phyloP scores from a whole-genome alignment of 345 rosid genomes.

The Linum usitatissimum region DNA sequence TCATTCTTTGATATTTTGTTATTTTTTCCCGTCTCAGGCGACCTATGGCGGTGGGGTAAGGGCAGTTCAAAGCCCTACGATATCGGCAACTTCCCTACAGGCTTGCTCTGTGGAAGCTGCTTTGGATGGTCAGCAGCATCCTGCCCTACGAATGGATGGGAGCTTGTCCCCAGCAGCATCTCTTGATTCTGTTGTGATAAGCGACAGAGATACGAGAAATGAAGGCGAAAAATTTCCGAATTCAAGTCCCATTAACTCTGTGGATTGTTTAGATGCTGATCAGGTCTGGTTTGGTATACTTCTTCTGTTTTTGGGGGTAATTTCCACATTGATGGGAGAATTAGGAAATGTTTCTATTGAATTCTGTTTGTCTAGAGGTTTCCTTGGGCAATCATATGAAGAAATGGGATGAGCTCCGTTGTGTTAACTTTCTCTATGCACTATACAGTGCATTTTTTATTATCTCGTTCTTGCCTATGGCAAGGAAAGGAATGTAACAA shows the following conservation, averaged over 20 bases:
- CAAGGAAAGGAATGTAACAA: too few relatives aligned
- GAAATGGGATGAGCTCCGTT: background rate
- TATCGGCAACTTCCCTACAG: conserved; percentile 46
- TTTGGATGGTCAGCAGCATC: conserved; percentile 35
- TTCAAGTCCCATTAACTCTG: conserved; percentile 57
- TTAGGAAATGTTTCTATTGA: background rate
- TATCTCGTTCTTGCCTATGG: background rate
- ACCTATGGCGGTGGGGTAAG: conserved; percentile 32
- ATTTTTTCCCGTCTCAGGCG: conserved; percentile 28
- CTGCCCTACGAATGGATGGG: conserved; percentile 56
- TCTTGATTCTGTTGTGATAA: conserved; percentile 75
- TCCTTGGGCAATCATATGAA: background rate
- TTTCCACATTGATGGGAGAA: background rate
- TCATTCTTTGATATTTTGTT: background rate
- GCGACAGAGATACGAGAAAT: conserved; percentile 51
- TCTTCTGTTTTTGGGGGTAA: background rate
- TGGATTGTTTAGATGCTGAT: conserved; percentile 81
- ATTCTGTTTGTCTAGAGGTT: background rate
- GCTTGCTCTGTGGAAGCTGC: conserved; percentile 34
- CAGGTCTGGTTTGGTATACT: conserved; percentile 51
- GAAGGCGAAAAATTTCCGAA: conserved; percentile 32
- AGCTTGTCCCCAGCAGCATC: conserved; percentile 67
- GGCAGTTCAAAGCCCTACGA: conserved; percentile 47
- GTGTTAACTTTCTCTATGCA: background rate
- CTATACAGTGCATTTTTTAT: background rate